Evolutionary conservation across 331 rosid genomes (phyloP).

Genomic region (Malus hybrid): DNA sequence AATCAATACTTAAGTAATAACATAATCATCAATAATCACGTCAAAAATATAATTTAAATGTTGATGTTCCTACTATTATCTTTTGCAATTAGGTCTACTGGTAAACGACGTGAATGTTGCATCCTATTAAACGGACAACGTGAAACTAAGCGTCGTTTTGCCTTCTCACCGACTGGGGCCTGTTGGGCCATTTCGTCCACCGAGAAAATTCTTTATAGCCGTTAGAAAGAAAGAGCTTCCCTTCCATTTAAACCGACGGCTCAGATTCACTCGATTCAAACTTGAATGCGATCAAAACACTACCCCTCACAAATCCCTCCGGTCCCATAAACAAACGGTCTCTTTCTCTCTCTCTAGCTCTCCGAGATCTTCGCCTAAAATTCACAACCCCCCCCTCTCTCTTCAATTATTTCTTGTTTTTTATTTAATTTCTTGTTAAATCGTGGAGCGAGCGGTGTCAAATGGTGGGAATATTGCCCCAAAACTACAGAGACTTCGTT

Average conservation of each 20-base stretch:
- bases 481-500: conserved; percentile 14
- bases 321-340: conserved; percentile 7
- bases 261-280: conserved; percentile 32
- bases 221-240: conserved; percentile 23
- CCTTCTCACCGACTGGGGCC: not conserved
- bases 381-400: not conserved
- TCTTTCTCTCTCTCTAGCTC: conserved; percentile 24
- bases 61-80: too few species aligned
- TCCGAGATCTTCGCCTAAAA: conserved; percentile 4
- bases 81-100: too few species aligned
- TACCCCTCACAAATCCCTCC: not conserved
- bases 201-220: conserved; percentile 30
- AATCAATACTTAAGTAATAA: too few species aligned
- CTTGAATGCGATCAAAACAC: conserved; percentile 22
- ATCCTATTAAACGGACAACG: not conserved
- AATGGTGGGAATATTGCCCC: conserved; percentile 18
- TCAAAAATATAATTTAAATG: too few species aligned
- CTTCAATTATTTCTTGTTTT: not conserved
- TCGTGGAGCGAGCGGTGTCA: not conserved
- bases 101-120: not conserved
- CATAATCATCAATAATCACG: too few species aligned
- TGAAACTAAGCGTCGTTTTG: not conserved
- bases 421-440: not conserved
- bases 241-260: conserved; percentile 18
- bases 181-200: not conserved